These are phyloP conservation scores for Urtica urens DNA, from an alignment of 306 rosid species.

Conservation along the genomic window DNA sequence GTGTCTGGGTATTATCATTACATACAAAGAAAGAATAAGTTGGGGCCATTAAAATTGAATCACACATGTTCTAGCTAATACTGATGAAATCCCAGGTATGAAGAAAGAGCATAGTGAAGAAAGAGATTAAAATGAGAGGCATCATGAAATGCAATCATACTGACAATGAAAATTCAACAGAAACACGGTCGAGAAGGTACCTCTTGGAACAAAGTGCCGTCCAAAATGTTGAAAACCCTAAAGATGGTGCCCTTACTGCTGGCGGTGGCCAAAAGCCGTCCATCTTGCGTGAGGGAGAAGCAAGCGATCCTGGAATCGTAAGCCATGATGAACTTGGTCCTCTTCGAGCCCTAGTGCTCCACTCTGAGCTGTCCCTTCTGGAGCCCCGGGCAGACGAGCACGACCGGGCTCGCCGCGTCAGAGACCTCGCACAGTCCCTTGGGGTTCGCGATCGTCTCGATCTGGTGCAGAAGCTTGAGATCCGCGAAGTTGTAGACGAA, in stretches of 20 bases:
- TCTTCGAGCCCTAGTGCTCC: conserved; percentile 54
- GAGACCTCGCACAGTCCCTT: conserved; percentile 66
- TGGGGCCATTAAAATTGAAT: too few species aligned
- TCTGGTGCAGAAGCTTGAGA: conserved; percentile 50
- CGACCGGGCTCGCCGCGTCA: conserved; percentile 30
- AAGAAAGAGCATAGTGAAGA: too few species aligned
- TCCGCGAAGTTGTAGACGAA: conserved; percentile 45
- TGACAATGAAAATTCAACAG: too few species aligned
- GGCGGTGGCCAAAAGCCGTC: conserved; percentile 57
- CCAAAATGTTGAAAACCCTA: conserved; percentile 56
- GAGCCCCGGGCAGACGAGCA: conserved; percentile 65
- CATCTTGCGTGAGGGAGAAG: conserved; percentile 58
- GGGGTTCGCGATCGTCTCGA: conserved; percentile 55
- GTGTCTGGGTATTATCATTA: too few species aligned
- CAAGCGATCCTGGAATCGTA: conserved; percentile 62
- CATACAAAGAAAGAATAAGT: too few species aligned
- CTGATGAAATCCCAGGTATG: too few species aligned
- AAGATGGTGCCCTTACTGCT: conserved; percentile 66
- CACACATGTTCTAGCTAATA: too few species aligned
- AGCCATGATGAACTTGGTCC: conserved; percentile 58
- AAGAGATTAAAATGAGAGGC: too few species aligned
- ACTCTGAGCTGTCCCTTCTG: conserved; percentile 75
- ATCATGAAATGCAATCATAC: too few species aligned
- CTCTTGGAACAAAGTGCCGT: conserved; percentile 73
- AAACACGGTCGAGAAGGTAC: too few species aligned